Evolutionary conservation across 768 basidiomycete genomes (phyloP), one percentile per base, ranked within the genome.

Genomic region (Mycena maculata): DNA sequence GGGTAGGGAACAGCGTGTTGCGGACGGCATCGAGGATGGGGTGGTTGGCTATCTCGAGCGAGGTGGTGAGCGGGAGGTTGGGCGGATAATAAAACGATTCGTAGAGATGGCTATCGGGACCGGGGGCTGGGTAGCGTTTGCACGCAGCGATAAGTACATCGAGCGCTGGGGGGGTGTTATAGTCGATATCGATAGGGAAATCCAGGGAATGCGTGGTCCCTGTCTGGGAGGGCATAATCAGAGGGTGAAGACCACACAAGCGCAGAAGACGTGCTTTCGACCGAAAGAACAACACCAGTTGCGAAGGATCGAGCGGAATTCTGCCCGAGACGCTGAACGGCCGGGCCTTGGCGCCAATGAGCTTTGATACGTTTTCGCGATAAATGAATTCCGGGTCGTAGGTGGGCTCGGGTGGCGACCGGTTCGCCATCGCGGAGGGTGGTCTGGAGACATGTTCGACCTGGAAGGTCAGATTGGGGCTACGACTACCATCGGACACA

Each of bases 181-280:
- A 88, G 69, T 90, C 89, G 48, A 92, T 84, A 71, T 94, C 90
- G 65, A 94, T 87, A 6, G 93, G 93, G 74, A 94, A 94, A 74
- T 93, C 91, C 23, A 94, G 84, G 11, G 92, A 90, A 74, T 94
- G 91, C 0, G 91, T 89, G 66, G 92, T 90, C 33, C 90, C 92
- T 66, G 88, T 89, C 92, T 94, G 67, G 39, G 31, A 55, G 31
- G 30, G 0, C 6, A 0, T 64, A 38, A 57, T 15, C 62, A 28
- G 50, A 39, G 50, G 66, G 60, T 33, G 22, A 27, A n/a, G 9
- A 52, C 20, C 11, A 39, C 47, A 41, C 39, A 52, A 30, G 41
- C 10, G 47, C 58, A 76, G 84, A n/a, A n/a, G n/a, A n/a, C n/a
- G 44, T 69, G 90, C 93, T 86, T 91, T 91, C 42, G 91, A 88